Conservation (phyloP, 352 stramenopile genomes). For the Pilasporangium apinafurcum region DNA sequence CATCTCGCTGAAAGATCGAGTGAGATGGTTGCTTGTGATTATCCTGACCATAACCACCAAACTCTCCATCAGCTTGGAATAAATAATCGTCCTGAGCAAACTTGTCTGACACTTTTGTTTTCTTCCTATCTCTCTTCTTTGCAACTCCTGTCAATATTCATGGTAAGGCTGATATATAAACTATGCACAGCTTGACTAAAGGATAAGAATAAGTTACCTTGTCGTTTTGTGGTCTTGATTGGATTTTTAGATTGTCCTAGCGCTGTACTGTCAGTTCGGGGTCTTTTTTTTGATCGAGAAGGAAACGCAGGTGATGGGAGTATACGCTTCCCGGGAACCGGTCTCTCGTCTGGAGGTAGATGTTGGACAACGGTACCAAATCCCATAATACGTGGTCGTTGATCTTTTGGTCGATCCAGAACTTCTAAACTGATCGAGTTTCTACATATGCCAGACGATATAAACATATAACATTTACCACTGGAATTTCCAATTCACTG, state of each 20-base stretch:
- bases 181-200: not conserved
- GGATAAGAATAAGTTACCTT: slow-evolving; percentile 8
- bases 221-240: slow-evolving; percentile 10
- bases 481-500: not conserved
- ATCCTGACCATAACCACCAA: slow-evolving; percentile 11
- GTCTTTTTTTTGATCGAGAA: slow-evolving; percentile 66
- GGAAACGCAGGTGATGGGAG: slow-evolving; percentile 68
- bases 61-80: slow-evolving; percentile 41
- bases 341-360: slow-evolving; percentile 49
- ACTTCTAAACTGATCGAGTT: slow-evolving; percentile 76
- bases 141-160: slow-evolving; percentile 1
- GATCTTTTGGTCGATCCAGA: slow-evolving; percentile 63
- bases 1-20: slow-evolving; percentile 33
- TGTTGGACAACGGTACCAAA: slow-evolving; percentile 79
- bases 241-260: slow-evolving; percentile 14
- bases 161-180: not conserved
- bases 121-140: slow-evolving; percentile 10
- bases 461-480: not conserved
- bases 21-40: not conserved
- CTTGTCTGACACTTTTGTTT: slow-evolving; percentile 9
- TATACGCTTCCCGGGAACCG: slow-evolving; percentile 61
- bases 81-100: slow-evolving; percentile 12
- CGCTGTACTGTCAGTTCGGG: slow-evolving; percentile 37
- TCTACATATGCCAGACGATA: slow-evolving; percentile 13
- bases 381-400: slow-evolving; percentile 76